Evolutionary conservation across 2,329 filamentous ascomycete genomes (phyloP), one percentile per base, ranked within the genome.

Genomic region (Bipolaris bicolor): DNA sequence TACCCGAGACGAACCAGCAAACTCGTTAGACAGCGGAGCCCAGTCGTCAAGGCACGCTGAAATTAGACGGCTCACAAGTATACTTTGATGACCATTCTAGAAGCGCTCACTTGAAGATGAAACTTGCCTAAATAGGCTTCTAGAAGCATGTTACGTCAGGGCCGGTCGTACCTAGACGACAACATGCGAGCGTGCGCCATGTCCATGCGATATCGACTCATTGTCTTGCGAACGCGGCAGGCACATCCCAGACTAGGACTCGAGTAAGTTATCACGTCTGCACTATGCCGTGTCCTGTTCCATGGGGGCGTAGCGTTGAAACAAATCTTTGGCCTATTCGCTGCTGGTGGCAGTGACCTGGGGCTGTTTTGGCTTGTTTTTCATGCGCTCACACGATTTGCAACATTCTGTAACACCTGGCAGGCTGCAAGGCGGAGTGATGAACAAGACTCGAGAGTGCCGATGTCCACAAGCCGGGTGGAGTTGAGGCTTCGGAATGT

Each of bases 351-450:
- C 52, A 43, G 36, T 57, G 58, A 29, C 20, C 43, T 52, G 48
- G 49, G 63, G 62, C 63, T 49, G 60, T 62, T 66, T 67, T 58
- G 62, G 62, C 55, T 49, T 60, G 59, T 58, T 56, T 55, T 65
- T 60, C 64, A 68, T 68, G 67, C 62, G 52, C 59, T 61, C 61
- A 67, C 67, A 63, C 61, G 60, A 66, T 63, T 52, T 52, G 61
- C 61, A 60, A 53, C 59, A 49, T 40, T 31, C 46, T 55, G 64
- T 64, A 62, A 61, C 59, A 62, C 53, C 57, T 49, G 49, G 56
- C 57, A 58, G 59, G 49, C 52, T 57, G 49, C 37, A 52, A 57
- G 59, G 59, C 44, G 47, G 57, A 46, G 49, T 52, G 49, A 46
- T 43, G 48, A 33, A 43, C 48, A 29, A 29, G 26, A 52, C 18